Evolutionary conservation across 768 basidiomycete genomes (phyloP).

Genomic region (Hemileccinum impolitum): DNA sequence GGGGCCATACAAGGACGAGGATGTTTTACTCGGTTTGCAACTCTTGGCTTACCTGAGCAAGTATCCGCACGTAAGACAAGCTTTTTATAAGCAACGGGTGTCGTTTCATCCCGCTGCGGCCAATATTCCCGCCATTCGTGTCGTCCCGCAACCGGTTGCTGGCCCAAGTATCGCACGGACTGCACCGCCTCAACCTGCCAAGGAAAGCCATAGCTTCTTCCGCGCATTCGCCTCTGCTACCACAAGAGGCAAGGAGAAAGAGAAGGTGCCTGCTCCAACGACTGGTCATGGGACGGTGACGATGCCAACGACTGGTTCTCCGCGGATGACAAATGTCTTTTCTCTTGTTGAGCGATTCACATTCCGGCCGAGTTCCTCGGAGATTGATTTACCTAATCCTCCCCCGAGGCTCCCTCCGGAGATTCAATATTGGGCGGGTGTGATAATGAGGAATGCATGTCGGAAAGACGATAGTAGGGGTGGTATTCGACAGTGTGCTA

Average conservation of each 20-base stretch:
- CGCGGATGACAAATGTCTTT: slow-evolving; percentile 85
- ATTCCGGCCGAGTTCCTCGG: slow-evolving; percentile 83
- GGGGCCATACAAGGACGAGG: slow-evolving; percentile 90
- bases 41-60: slow-evolving; percentile 95
- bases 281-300: slow-evolving; percentile 23
- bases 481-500: slow-evolving; percentile 96
- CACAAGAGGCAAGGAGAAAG: slow-evolving; percentile 49
- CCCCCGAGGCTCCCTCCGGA: slow-evolving; percentile 77
- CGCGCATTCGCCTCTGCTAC: slow-evolving; percentile 42
- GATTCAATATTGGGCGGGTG: slow-evolving; percentile 98
- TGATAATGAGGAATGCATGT: slow-evolving; percentile 99
- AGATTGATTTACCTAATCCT: slow-evolving; percentile 65
- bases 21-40: slow-evolving; percentile 86
- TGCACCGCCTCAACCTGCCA: slow-evolving; percentile 17
- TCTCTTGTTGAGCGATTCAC: slow-evolving; percentile 96
- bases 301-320: not conserved
- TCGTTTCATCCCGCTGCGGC: slow-evolving; percentile 78
- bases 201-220: slow-evolving; percentile 43
- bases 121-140: slow-evolving; percentile 33
- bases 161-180: slow-evolving; percentile 24
- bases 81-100: slow-evolving; percentile 86
- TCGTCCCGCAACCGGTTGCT: slow-evolving; percentile 22
- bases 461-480: slow-evolving; percentile 92
- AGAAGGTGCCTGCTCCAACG: slow-evolving; percentile 22
- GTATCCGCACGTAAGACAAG: slow-evolving; percentile 94